These are phyloP conservation scores for Arthromyces matolae DNA, from an alignment of 768 basidiomycete genomes.

Conservation along the genomic window DNA sequence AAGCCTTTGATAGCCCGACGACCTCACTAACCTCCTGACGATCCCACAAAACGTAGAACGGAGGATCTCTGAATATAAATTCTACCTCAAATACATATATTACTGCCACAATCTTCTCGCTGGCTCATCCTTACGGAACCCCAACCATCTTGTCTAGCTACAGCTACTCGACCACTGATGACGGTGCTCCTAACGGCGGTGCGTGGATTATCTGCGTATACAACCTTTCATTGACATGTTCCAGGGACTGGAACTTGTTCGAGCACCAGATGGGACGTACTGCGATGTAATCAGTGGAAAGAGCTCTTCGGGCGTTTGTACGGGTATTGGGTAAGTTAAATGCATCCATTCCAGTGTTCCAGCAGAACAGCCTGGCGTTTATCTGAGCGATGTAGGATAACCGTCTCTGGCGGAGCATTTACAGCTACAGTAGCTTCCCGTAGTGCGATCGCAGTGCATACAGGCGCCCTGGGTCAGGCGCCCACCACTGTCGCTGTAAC, in stretches of 20 bases:
- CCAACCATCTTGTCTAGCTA: conserved; percentile 63
- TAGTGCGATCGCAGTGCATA: conserved; percentile 55
- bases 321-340: conserved; percentile 50
- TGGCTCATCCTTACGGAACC: conserved; percentile 66
- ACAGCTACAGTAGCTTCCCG: conserved; percentile 47
- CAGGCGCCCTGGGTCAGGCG: conserved; percentile 32
- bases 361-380: no score
- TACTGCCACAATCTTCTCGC: conserved; percentile 57
- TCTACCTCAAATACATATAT: conserved; percentile 66
- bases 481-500: conserved; percentile 35
- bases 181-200: conserved; percentile 60
- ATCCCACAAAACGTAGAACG: conserved; percentile 32
- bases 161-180: conserved; percentile 45
- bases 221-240: neutral
- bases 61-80: conserved; percentile 50
- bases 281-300: conserved; percentile 62
- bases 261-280: conserved; percentile 52
- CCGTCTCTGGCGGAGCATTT: conserved; percentile 48
- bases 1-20: conserved; percentile 5
- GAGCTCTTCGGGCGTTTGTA: conserved; percentile 39
- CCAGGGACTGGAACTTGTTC: neutral
- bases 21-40: neutral
- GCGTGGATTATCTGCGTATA: neutral
- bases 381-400: no score
- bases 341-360: no score